Evolutionary conservation across 257 asterid genomes (phyloP), one percentile per base, ranked within the genome.

Genomic region (Vinca minor): DNA sequence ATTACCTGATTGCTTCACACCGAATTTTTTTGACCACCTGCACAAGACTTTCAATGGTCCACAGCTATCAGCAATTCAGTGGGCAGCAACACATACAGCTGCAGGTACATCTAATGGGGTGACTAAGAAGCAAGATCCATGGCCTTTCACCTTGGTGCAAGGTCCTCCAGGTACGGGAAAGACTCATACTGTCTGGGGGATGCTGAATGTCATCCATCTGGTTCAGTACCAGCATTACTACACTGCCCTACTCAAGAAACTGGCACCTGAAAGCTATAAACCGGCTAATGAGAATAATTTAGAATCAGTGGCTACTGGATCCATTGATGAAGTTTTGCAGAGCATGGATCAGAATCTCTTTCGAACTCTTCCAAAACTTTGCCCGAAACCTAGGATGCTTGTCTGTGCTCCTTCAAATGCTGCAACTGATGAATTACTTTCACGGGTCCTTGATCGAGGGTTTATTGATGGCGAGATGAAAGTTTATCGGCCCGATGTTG

Each of bases 101-200:
- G 97, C 99, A 46, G 99, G 99, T 53, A 87, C 95, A 55, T 81
- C 92, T 49, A 84, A 75, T 87, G 97, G 84, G 23, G 69, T 64
- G 67, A 70, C 91, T 32, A 93, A 85, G 83, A 93, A 84, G 76
- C 96, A 89, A 79, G 98, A 91, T 32, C 98, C 96, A 21, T 93
- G 99, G 96, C 97, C 99, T 23, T 93, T 93, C 74, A 93, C 99
- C 50, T 73, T 93, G 70, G 99, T 93, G 63, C 99, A 93, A 77
- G 99, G 99, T 45, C 99, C 99, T 34, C 99, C 99, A 45, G 99
- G 99, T 44, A 93, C 99, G 52, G 99, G 99, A 50, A 93, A 93
- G 79, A 93, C 99, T 11, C 97, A 93, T 66, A 93, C 99, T 4
- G 99, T 93, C 47, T 93, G 97, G 97, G 99, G 99, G 72, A 93